phyloP scores from a whole-genome alignment of 306 rosid species.

The Vigna unguiculata region DNA sequence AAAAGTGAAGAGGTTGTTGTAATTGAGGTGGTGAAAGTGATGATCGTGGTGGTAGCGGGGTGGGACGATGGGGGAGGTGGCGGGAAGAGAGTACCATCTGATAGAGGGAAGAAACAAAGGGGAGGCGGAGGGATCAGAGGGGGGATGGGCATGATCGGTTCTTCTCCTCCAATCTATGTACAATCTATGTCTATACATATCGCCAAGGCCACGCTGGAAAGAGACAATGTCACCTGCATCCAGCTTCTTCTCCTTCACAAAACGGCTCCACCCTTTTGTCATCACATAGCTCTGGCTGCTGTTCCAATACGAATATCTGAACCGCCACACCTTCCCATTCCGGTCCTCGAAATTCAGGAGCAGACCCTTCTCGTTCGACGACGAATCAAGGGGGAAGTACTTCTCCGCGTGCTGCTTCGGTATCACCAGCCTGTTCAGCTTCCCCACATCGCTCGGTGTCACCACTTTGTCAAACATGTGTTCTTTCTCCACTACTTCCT shows the following conservation, averaged over 20 bases:
- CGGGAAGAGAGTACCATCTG: slow-evolving; percentile 59
- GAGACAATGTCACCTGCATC: slow-evolving; percentile 88
- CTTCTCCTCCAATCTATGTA: slow-evolving; percentile 79
- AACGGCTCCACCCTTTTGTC: slow-evolving; percentile 96
- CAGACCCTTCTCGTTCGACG: slow-evolving; percentile 80
- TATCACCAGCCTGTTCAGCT: slow-evolving; percentile 81
- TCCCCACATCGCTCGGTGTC: slow-evolving; percentile 91
- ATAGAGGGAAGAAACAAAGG: slow-evolving; percentile 45
- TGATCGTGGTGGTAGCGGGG: slow-evolving; percentile 40
- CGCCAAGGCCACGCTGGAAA: slow-evolving; percentile 74
- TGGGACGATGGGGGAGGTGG: neutral
- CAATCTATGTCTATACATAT: slow-evolving; percentile 55
- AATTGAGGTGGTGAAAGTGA: slow-evolving; percentile 46
- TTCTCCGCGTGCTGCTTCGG: slow-evolving; percentile 86
- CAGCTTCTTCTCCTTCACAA: slow-evolving; percentile 86
- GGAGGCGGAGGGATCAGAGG: slow-evolving; percentile 34
- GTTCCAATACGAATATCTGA: slow-evolving; percentile 87
- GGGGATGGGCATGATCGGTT: slow-evolving; percentile 27
- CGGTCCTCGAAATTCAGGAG: slow-evolving; percentile 75
- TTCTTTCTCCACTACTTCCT: slow-evolving; percentile 56
- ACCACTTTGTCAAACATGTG: slow-evolving; percentile 92
- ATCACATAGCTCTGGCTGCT: slow-evolving; percentile 95
- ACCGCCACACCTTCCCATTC: slow-evolving; percentile 76
- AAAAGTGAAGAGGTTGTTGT: slow-evolving; percentile 40
- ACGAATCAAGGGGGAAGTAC: slow-evolving; percentile 74